phyloP scores from a whole-genome alignment of 352 stramenopile genomes.

The Phytophthora idaei region DNA sequence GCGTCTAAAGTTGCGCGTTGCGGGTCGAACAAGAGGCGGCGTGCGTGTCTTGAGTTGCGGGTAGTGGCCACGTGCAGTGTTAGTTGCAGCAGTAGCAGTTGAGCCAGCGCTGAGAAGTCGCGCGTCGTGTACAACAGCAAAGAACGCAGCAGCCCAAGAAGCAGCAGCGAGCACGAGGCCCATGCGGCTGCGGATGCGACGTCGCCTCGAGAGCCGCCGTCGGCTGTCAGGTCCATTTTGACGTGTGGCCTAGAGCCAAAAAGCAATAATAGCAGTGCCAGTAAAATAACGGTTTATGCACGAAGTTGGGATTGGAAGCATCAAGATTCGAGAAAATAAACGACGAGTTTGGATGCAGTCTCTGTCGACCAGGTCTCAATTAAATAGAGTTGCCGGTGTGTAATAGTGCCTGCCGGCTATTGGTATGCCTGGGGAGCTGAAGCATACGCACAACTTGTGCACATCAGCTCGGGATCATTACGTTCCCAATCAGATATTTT shows the following conservation, averaged over 20 bases:
- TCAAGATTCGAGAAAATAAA: background rate
- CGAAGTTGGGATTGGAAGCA: too few species aligned
- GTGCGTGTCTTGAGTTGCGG: constrained; percentile 11
- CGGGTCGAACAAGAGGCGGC: constrained; percentile 2
- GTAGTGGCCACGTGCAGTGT: constrained; percentile 20
- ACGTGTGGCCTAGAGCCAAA: constrained; percentile 1
- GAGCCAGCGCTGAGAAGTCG: constrained; percentile 41
- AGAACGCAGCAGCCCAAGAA: constrained; percentile 23
- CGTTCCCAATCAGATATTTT: too few species aligned
- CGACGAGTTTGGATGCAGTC: background rate
- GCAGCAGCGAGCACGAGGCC: constrained; percentile 15
- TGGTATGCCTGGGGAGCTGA: too few species aligned
- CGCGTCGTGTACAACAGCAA: constrained; percentile 28
- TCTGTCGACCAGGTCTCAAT: too few species aligned
- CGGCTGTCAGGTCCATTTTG: constrained; percentile 31
- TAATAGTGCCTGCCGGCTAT: too few species aligned
- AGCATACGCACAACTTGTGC: too few species aligned
- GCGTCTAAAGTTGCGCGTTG: constrained; percentile 41
- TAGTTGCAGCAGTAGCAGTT: constrained; percentile 39
- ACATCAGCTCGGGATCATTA: too few species aligned
- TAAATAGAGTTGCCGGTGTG: too few species aligned
- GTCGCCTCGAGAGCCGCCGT: constrained; percentile 6
- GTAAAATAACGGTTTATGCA: background rate
- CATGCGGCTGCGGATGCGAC: constrained; percentile 1
- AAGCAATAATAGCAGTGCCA: background rate